Conservation (phyloP, 805 yeast species). For the Candida yuanshanica region DNA sequence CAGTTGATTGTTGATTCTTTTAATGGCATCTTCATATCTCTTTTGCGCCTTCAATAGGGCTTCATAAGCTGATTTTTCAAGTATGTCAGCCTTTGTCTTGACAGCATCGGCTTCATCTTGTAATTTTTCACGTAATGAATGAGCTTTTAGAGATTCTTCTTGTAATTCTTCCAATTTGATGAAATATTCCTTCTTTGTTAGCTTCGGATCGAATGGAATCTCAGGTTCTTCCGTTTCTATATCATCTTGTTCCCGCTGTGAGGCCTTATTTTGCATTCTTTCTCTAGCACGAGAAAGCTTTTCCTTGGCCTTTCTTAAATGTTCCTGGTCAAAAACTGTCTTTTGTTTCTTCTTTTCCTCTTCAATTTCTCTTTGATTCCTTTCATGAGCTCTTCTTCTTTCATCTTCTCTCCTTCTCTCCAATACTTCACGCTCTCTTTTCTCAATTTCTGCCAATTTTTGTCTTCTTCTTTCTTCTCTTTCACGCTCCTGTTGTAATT, state of each 20-base stretch:
- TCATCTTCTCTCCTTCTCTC: conserved; percentile 13
- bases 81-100: conserved; percentile 4
- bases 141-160: not conserved
- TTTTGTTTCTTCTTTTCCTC: conserved; percentile 2
- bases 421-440: conserved; percentile 21
- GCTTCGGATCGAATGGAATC: not conserved
- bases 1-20: conserved; percentile 1
- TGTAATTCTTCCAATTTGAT: conserved; percentile 5
- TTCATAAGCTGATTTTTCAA: conserved; percentile 11
- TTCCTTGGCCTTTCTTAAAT: conserved; percentile 2
- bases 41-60: conserved; percentile 15
- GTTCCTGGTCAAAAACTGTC: conserved; percentile 1
- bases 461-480: conserved; percentile 1
- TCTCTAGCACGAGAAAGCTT: not conserved
- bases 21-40: conserved; percentile 11
- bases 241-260: not conserved
- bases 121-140: conserved; percentile 5
- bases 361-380: not conserved
- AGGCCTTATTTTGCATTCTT: not conserved
- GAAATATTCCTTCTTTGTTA: conserved; percentile 9
- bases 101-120: conserved; percentile 4
- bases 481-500: not conserved
- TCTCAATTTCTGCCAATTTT: conserved; percentile 1
- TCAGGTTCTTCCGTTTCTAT: not conserved
- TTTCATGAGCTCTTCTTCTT: conserved; percentile 2